These are phyloP conservation scores for Aspergillus fijiensis DNA, from an alignment of 2,329 filamentous ascomycete species.

Conservation along the genomic window DNA sequence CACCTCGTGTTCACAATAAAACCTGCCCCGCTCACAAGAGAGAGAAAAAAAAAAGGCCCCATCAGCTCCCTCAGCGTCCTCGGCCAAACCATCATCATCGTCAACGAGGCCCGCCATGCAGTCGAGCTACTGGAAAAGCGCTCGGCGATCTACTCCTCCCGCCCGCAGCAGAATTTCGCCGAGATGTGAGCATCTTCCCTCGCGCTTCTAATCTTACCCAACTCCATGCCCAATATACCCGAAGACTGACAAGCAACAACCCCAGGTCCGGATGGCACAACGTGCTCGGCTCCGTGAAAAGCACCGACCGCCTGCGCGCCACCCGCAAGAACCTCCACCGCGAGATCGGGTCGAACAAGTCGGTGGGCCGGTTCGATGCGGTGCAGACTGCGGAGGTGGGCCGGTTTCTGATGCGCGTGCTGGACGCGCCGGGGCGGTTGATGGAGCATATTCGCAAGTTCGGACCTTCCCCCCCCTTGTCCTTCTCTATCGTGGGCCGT, in stretches of 20 bases:
- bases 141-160: conserved; percentile 24
- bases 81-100: conserved; percentile 32
- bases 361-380: conserved; percentile 39
- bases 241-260: neutral
- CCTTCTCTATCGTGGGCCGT: too few species aligned
- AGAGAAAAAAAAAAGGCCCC: conserved; percentile 16
- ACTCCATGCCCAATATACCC: too few species aligned
- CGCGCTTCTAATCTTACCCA: neutral
- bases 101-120: conserved; percentile 31
- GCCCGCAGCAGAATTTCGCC: conserved; percentile 25
- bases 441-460: conserved; percentile 41
- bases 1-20: neutral
- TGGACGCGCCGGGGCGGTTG: conserved; percentile 40
- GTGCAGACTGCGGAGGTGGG: conserved; percentile 46
- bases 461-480: neutral
- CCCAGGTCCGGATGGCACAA: conserved; percentile 38
- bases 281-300: conserved; percentile 32
- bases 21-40: too few species aligned
- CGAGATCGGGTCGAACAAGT: conserved; percentile 45
- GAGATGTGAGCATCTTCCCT: conserved; percentile 31
- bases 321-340: conserved; percentile 48
- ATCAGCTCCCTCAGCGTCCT: conserved; percentile 36
- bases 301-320: conserved; percentile 36
- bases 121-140: conserved; percentile 33
- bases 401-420: conserved; percentile 44